Evolutionary conservation across 208 protist species (phyloP).

Genomic region (Herpetomonas samuelpessoai): DNA sequence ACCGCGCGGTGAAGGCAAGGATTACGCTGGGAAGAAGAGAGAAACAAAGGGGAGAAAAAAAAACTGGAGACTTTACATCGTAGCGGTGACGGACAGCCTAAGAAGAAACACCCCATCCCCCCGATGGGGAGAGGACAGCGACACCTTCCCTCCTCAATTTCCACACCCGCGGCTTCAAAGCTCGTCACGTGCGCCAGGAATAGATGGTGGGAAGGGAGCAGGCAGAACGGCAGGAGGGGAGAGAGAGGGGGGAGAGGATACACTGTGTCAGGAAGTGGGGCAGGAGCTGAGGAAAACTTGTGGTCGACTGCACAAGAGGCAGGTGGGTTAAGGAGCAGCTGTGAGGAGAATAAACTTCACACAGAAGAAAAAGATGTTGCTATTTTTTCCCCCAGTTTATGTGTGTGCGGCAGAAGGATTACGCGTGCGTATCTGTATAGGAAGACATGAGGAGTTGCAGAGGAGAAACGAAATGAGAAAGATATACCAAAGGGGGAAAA

Average conservation of each 20-base stretch:
- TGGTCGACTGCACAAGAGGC: background rate
- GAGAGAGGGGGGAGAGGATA: background rate
- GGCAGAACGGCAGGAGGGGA: background rate
- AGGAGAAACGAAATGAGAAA: background rate
- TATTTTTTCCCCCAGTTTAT: too few relatives aligned
- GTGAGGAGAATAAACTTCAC: too few relatives aligned
- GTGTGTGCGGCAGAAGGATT: constrained; percentile 5
- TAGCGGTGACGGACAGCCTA: too few relatives aligned
- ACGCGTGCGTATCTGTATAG: background rate
- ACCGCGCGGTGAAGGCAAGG: too few relatives aligned
- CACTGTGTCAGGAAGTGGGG: background rate
- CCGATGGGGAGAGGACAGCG: too few relatives aligned
- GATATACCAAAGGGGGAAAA: constrained; percentile 5
- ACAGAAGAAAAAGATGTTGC: too few relatives aligned
- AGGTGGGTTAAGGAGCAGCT: too few relatives aligned
- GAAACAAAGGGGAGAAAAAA: constrained; percentile 25
- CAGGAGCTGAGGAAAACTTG: background rate
- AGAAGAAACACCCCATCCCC: too few relatives aligned
- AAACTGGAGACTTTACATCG: constrained; percentile 10
- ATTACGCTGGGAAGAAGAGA: constrained; percentile 10
- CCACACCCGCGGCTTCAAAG: too few relatives aligned
- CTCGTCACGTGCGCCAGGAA: too few relatives aligned
- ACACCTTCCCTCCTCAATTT: too few relatives aligned
- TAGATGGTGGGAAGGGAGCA: too few relatives aligned
- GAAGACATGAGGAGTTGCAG: background rate